These are phyloP conservation scores for Fusarium miscanthi DNA, from an alignment of 2,329 filamentous ascomycete genomes.

Conservation along the genomic window DNA sequence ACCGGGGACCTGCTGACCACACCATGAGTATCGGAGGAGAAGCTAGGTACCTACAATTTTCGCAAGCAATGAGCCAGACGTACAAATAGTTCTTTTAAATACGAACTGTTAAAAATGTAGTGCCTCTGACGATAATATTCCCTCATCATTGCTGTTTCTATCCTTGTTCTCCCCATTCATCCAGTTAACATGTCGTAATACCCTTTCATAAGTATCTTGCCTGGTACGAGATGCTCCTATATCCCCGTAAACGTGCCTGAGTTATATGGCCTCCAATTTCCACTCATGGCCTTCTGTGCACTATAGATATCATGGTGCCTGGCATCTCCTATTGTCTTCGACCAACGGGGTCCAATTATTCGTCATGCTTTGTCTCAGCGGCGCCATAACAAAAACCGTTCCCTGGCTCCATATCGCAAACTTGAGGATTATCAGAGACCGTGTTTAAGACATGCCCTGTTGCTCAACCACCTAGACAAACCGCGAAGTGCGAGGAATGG, in stretches of 20 bases:
- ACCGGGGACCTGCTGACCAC: neutral
- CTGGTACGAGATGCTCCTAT: neutral
- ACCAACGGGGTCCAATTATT: neutral
- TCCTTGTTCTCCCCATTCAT: neutral
- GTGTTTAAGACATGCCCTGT: neutral
- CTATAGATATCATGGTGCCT: neutral
- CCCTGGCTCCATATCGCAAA: neutral
- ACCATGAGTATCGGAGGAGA: neutral
- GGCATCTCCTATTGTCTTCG: neutral
- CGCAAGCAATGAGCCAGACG: neutral
- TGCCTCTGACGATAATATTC: neutral
- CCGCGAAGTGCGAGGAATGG: neutral
- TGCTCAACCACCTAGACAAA: conserved; percentile 3
- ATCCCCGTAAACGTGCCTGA: neutral
- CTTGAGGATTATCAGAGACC: neutral
- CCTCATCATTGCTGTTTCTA: neutral
- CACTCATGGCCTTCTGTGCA: neutral
- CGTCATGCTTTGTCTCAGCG: neutral
- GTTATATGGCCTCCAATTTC: neutral
- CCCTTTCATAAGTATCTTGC: neutral
- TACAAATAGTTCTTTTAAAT: neutral
- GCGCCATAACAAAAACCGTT: neutral
- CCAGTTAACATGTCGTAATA: neutral
- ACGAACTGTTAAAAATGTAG: neutral
- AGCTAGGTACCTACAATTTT: neutral